Evolutionary conservation across 2,329 filamentous ascomycete species (phyloP), one percentile per base, ranked within the genome.

Genomic region (Mariannaea elegans): DNA sequence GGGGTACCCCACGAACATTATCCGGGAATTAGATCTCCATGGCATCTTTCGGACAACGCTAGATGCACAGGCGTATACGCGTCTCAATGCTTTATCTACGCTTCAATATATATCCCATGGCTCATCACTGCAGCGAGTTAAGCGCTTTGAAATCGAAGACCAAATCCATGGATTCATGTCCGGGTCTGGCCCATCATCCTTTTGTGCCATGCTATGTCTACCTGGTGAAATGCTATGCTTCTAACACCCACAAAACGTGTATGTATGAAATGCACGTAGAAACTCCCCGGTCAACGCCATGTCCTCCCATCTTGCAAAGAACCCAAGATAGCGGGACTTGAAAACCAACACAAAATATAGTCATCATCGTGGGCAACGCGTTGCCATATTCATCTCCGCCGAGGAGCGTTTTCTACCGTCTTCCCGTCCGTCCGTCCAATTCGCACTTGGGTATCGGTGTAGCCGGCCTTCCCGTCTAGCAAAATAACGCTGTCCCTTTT

Each of bases 361-460:
- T 64, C 66, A 65, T 67, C 66, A 66, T 67, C 63, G 58, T 63
- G 42, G 53, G 66, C 68, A 68, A 60, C 57, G 52, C 21, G 14
- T 34, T 63, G 59, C 63, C 55, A 52, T 62, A 52, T 64, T 6
- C 32, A 55, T 68, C 65, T 67, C 63, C 61, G 49, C 53, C 56
- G 61, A 64, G 63, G 63, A 67, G 55, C 36, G 38, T 65, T 59
- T 62, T 69, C 63, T 71, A 68, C 63, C 50, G 53, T 62, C 53
- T 65, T 64, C 59, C 50, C 61, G 60, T 61, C 58, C 61, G 58
- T 61, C 58, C 45, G 63, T 64, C 58, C 60, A 62, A 59, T 64
- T 46, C 61, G 56, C 65, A 67, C 59, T 62, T 57, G 68, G 68
- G 68, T 70, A 71, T 70, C 66, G 66, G 64, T 62, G 56, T 61